Evolutionary conservation across 352 stramenopile species (phyloP).

Genomic region (Phytophthora sp.): DNA sequence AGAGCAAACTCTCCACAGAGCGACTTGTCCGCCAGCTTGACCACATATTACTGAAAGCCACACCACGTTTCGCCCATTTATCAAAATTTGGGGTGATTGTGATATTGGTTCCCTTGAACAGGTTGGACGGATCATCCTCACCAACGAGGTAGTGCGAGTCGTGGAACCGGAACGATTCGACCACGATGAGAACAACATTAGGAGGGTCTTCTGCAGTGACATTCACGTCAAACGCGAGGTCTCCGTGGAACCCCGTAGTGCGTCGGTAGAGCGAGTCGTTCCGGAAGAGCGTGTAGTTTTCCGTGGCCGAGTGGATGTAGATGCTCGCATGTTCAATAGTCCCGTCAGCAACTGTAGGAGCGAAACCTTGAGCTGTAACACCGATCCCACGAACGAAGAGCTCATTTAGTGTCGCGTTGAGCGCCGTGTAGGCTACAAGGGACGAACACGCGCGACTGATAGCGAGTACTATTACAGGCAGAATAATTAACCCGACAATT

Average conservation of each 20-base stretch:
- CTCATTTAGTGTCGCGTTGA: slow-evolving; percentile 55
- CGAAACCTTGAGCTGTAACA: background rate
- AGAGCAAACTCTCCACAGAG: slow-evolving; percentile 62
- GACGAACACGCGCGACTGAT: slow-evolving; percentile 24
- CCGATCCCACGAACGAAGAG: slow-evolving; percentile 27
- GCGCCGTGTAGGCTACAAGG: slow-evolving; percentile 39
- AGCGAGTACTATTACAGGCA: slow-evolving; percentile 26
- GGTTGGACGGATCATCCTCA: slow-evolving; percentile 43
- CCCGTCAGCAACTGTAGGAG: slow-evolving; percentile 14
- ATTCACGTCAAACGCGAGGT: slow-evolving; percentile 48
- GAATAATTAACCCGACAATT: slow-evolving; percentile 13
- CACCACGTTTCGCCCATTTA: slow-evolving; percentile 48
- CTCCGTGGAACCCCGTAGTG: slow-evolving; percentile 50
- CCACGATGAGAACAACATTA: slow-evolving; percentile 56
- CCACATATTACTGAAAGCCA: slow-evolving; percentile 65
- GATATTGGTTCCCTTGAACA: slow-evolving; percentile 39
- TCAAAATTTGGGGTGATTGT: slow-evolving; percentile 60
- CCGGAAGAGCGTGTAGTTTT: slow-evolving; percentile 49
- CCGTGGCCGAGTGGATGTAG: slow-evolving; percentile 48
- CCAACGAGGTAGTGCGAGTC: slow-evolving; percentile 61
- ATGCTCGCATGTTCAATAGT: slow-evolving; percentile 11
- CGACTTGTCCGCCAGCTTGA: slow-evolving; percentile 67
- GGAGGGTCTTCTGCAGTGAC: slow-evolving; percentile 42
- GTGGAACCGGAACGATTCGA: slow-evolving; percentile 63
- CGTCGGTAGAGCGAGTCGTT: slow-evolving; percentile 48